These are phyloP conservation scores for Petrea volubilis DNA, from an alignment of 257 asterid genomes.

Conservation along the genomic window DNA sequence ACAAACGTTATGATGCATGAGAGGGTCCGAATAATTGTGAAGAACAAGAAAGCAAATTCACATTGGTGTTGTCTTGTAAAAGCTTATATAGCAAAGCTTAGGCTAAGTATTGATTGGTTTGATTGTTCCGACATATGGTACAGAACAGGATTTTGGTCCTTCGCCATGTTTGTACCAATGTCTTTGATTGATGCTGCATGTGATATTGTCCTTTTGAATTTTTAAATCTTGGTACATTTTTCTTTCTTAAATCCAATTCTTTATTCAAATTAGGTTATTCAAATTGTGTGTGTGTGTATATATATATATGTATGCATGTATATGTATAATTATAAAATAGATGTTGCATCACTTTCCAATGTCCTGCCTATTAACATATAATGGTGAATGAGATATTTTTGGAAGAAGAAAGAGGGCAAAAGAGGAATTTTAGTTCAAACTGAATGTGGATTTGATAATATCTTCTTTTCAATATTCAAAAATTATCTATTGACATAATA, in stretches of 20 bases:
- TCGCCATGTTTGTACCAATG: background rate
- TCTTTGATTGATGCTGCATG: constrained; percentile 11
- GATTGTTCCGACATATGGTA: constrained; percentile 10
- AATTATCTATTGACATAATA: no score
- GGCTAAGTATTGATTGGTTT: no score
- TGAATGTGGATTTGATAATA: no score
- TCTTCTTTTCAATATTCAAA: no score
- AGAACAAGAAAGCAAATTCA: constrained; percentile 14
- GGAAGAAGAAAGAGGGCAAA: background rate
- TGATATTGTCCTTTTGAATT: background rate
- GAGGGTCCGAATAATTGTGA: background rate
- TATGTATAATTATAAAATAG: no score
- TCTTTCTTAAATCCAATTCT: background rate
- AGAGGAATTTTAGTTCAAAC: background rate
- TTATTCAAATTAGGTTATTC: background rate
- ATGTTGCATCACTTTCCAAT: background rate
- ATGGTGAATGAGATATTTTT: background rate
- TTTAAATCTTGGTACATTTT: background rate
- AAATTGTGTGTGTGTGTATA: background rate
- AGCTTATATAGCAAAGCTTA: background rate
- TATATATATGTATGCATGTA: no score
- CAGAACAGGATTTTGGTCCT: background rate
- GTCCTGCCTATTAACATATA: background rate
- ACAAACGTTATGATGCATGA: background rate
- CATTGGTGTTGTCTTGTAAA: background rate